Base-by-base conservation (phyloP, 192 early-diverging fungal genomes). In the Rhizophagus sp. region DNA sequence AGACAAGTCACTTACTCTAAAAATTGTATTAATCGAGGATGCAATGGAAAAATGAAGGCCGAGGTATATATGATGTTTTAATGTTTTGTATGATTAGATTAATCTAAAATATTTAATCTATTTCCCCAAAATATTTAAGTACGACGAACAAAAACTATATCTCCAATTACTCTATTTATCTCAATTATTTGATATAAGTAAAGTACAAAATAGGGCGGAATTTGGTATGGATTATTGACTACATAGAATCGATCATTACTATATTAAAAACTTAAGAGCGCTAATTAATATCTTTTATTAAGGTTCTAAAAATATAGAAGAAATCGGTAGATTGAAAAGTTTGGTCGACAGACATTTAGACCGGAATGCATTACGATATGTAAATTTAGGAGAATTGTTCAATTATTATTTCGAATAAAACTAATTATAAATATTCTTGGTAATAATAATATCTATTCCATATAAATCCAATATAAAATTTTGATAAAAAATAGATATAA, bases 11-110 rank as follows among this genome's bases (percentile, higher is more conserved):
- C 89, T 17, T 85, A 89, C 30, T 95, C 92, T 0, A 82, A 88
- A 3, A 84, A 90, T 44, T 98, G 96, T 81, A 79, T 92, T 8
- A 79, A 85, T 12, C 82, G 87, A 0, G 87, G 88, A 24, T 98
- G 96, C 83, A 78, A 81, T 3, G 96, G 96, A 4, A 86, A 65
- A 2, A 87, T 96, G 86, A 65, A 63, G 13, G 82, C 83, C 10
- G 92, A 93, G 87, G 91, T 94, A 90, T 85, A 47, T 24, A 22
- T 12, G 15, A 17, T 41, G 15, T 52, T 33, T 52, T 7, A 41
- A 8, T 41, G 39, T 3, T 36, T 36, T 7, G 0, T 41, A 41
- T 41, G 39, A 7, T 41, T 41, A 36, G 36, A 36, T 3, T 5
- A 5, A 5, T 36, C 2, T 36, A 4, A 36, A 36, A 36, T 36